These are phyloP conservation scores for Orbilia quercus DNA, from an alignment of 2,329 filamentous ascomycete genomes.

Conservation along the genomic window DNA sequence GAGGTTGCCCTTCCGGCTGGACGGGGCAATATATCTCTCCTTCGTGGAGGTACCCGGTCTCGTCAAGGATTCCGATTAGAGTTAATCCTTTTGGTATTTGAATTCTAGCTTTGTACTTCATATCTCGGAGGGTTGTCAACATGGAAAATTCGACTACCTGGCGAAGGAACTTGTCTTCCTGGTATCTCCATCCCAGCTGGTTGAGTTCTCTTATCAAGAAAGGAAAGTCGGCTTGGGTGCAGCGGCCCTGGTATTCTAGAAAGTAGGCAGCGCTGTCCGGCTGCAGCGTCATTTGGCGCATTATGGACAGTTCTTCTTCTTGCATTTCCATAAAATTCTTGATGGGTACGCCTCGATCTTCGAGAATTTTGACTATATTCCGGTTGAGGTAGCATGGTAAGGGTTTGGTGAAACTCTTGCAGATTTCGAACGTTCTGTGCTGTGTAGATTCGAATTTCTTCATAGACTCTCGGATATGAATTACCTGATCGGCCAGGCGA, in stretches of 20 bases:
- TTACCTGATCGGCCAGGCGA: conserved; percentile 68
- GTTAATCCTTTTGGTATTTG: conserved; percentile 77
- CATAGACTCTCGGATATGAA: conserved; percentile 80
- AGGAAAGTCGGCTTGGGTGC: conserved; percentile 69
- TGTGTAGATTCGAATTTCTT: conserved; percentile 75
- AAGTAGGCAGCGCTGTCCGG: conserved; percentile 74
- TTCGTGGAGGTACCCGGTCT: conserved; percentile 75
- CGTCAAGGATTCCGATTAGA: conserved; percentile 85
- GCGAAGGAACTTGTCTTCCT: conserved; percentile 76
- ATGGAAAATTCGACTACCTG: conserved; percentile 76
- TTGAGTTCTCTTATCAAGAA: conserved; percentile 72
- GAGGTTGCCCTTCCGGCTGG: conserved; percentile 62
- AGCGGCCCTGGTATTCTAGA: conserved; percentile 72
- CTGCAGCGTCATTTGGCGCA: conserved; percentile 71
- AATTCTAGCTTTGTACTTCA: conserved; percentile 84
- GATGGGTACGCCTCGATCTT: conserved; percentile 75
- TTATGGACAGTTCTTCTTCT: conserved; percentile 69
- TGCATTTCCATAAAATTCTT: conserved; percentile 75
- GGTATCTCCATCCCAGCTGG: conserved; percentile 73
- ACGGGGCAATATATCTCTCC: conserved; percentile 76
- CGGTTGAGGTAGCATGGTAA: conserved; percentile 79
- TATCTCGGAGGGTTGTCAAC: conserved; percentile 75
- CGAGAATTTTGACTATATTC: conserved; percentile 85
- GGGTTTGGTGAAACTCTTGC: conserved; percentile 74
- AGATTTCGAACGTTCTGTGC: conserved; percentile 74